Percentiles rank a stretch among this genome's conserved stretches.
These are phyloP conservation scores for Wickerhamiella kurtzmanii DNA, from an alignment of 805 yeast species.

Conservation along the genomic window DNA sequence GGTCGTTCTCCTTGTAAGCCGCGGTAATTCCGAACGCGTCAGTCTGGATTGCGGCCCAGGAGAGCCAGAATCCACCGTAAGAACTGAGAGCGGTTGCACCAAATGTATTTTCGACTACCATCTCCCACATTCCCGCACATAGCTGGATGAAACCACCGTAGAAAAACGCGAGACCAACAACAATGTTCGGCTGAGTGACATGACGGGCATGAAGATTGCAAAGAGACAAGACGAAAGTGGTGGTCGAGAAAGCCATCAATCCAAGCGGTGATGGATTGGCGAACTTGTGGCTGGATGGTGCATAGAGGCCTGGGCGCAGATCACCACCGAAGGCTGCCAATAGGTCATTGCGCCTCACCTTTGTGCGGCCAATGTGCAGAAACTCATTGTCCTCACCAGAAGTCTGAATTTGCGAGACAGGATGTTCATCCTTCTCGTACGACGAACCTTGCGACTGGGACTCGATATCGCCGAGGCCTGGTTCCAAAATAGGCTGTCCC, in stretches of 20 bases:
- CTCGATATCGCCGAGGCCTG: background rate
- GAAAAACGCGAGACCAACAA: slow-evolving; percentile 48
- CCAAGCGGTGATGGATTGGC: slow-evolving; percentile 60
- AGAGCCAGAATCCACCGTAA: slow-evolving; percentile 55
- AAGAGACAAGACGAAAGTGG: slow-evolving; percentile 46
- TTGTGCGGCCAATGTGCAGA: slow-evolving; percentile 27
- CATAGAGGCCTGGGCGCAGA: slow-evolving; percentile 30
- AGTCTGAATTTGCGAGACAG: slow-evolving; percentile 4
- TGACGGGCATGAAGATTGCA: slow-evolving; percentile 47
- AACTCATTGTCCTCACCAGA: slow-evolving; percentile 17
- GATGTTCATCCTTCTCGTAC: background rate
- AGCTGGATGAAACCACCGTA: slow-evolving; percentile 52
- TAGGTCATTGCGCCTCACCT: slow-evolving; percentile 41
- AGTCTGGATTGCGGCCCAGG: slow-evolving; percentile 43
- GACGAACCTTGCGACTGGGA: background rate
- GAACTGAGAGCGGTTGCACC: slow-evolving; percentile 38
- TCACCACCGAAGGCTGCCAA: slow-evolving; percentile 52
- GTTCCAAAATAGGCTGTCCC: background rate
- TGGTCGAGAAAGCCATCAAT: slow-evolving; percentile 43
- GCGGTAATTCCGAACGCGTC: slow-evolving; percentile 38
- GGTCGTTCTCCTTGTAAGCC: slow-evolving; percentile 27
- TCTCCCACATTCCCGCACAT: slow-evolving; percentile 58
- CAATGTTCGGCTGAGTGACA: slow-evolving; percentile 38
- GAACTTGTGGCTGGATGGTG: slow-evolving; percentile 33
- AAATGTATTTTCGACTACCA: slow-evolving; percentile 50